Conservation (phyloP, 179 eudicot genomes). For the Spinacia oleracea region DNA sequence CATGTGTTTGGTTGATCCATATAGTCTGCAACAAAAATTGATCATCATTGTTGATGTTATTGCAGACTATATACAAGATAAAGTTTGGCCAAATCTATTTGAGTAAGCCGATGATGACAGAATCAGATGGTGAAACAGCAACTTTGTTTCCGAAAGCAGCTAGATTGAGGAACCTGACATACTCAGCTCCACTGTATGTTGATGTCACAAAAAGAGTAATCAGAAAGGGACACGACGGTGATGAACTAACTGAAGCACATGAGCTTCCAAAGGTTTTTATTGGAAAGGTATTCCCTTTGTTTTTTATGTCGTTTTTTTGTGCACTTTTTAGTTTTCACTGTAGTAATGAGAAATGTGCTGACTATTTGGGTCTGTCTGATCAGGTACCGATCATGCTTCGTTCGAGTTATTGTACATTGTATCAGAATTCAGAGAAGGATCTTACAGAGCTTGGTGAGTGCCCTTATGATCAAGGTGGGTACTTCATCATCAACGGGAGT, state of each 20-base stretch:
- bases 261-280: conserved; percentile 92
- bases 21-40: background rate
- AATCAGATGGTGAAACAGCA: conserved; percentile 97
- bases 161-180: conserved; percentile 86
- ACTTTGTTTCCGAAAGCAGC: conserved; percentile 98
- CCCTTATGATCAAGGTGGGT: conserved; percentile 92
- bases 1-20: background rate
- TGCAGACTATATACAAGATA: conserved; percentile 92
- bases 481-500: conserved; percentile 94
- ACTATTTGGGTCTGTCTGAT: conserved; percentile 6
- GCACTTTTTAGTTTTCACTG: background rate
- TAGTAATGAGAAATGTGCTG: background rate
- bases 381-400: conserved; percentile 99
- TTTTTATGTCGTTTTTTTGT: background rate
- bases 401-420: conserved; percentile 91
- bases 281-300: conserved; percentile 63
- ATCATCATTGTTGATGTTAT: conserved; percentile 8
- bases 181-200: conserved; percentile 93
- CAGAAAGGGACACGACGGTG: conserved; percentile 95
- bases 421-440: conserved; percentile 92
- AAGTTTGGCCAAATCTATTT: conserved; percentile 88
- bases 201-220: conserved; percentile 80
- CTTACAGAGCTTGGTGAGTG: conserved; percentile 96
- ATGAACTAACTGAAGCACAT: conserved; percentile 85
- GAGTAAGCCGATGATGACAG: conserved; percentile 99